Evolutionary conservation across 495 filamentous ascomycete genomes (phyloP).

Genomic region (Daldinia grandis): DNA sequence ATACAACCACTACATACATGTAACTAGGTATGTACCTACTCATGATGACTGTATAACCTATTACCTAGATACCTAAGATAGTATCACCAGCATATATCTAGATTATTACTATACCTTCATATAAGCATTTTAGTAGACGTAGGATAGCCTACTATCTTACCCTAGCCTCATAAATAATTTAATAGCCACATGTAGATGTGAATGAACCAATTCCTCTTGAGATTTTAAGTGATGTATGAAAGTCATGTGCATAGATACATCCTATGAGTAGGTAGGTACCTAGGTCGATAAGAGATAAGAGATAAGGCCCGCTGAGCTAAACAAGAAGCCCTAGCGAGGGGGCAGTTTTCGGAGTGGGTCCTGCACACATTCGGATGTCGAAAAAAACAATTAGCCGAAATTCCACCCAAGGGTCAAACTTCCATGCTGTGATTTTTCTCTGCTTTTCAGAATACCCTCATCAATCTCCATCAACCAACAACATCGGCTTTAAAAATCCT

Average conservation of each 20-base stretch:
- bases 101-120: neutral
- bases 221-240: neutral
- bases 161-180: no score
- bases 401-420: conserved; percentile 27
- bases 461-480: conserved; percentile 14
- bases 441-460: neutral
- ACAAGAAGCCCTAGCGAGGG: conserved; percentile 35
- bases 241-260: no score
- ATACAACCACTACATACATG: neutral
- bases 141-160: no score
- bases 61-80: neutral
- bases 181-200: neutral
- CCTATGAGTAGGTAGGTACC: neutral
- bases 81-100: conserved; percentile 6
- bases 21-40: no score
- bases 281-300: conserved; percentile 7
- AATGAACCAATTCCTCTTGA: neutral
- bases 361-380: conserved; percentile 30
- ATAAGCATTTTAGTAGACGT: neutral
- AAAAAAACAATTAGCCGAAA: conserved; percentile 47
- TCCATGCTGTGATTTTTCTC: conserved; percentile 23
- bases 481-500: conserved; percentile 93
- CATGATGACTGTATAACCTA: neutral
- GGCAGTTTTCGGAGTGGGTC: conserved; percentile 6
- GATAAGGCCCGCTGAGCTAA: conserved; percentile 1